phyloP scores from a whole-genome alignment of 2,329 filamentous ascomycete genomes.

The Leptographium lundbergii region DNA sequence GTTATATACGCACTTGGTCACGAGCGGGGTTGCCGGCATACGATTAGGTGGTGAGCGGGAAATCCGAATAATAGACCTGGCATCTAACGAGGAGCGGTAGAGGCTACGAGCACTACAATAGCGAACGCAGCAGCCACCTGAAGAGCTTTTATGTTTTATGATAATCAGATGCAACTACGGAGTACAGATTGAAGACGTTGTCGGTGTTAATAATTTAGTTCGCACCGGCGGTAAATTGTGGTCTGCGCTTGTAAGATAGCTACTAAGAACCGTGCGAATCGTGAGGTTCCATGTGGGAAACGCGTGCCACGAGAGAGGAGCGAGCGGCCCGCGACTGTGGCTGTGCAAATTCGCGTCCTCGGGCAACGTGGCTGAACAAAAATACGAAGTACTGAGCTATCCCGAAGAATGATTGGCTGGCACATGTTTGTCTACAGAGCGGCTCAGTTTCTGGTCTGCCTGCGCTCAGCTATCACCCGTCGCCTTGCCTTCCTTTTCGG shows the following conservation, averaged over 20 bases:
- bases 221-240: too few relatives aligned
- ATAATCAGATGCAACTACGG: neutral
- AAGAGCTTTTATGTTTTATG: neutral
- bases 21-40: neutral
- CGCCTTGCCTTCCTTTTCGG: neutral
- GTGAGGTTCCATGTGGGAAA: neutral
- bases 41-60: neutral
- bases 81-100: neutral
- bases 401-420: neutral
- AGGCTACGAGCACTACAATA: neutral
- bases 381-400: neutral
- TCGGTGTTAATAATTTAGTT: too few relatives aligned
- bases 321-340: neutral
- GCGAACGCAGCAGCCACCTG: neutral
- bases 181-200: neutral
- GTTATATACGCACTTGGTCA: slow-evolving; percentile 3
- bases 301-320: neutral
- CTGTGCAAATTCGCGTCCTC: neutral
- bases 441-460: neutral
- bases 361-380: neutral
- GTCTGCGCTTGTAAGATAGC: neutral
- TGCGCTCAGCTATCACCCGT: neutral
- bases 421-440: neutral
- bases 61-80: neutral
- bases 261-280: neutral